These are phyloP conservation scores for Dorcoceras hygrometricum DNA, from an alignment of 257 asterid genomes.

Conservation along the genomic window DNA sequence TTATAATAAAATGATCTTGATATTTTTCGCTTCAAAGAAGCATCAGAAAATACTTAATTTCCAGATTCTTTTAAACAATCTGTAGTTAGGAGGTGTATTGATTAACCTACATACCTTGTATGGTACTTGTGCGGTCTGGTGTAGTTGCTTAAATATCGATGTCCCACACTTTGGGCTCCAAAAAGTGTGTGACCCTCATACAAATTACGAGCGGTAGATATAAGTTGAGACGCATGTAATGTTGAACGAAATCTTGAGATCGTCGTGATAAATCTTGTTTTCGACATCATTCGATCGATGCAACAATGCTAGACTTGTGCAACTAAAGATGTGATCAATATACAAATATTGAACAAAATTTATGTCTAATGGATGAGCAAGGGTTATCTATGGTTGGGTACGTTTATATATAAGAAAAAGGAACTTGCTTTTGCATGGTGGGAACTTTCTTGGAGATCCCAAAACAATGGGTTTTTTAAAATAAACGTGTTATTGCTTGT, in stretches of 20 bases:
- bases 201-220: conserved; percentile 7
- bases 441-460: neutral
- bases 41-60: no score
- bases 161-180: conserved; percentile 18
- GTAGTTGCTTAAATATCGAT: conserved; percentile 25
- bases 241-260: conserved; percentile 27
- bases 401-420: no score
- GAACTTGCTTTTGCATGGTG: no score
- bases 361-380: no score
- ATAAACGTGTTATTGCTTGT: neutral
- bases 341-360: no score
- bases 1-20: neutral
- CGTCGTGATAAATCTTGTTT: conserved; percentile 23
- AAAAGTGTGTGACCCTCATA: conserved; percentile 12
- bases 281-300: conserved; percentile 12
- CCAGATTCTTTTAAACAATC: no score
- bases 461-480: no score
- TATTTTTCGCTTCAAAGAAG: no score
- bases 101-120: conserved; percentile 29
- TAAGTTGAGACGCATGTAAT: neutral
- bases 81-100: no score
- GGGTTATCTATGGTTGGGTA: no score
- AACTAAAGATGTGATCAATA: no score
- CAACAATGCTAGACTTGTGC: neutral
- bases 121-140: conserved; percentile 13